phyloP scores from a whole-genome alignment of 306 rosid genomes.

The Sophora flavescens region DNA sequence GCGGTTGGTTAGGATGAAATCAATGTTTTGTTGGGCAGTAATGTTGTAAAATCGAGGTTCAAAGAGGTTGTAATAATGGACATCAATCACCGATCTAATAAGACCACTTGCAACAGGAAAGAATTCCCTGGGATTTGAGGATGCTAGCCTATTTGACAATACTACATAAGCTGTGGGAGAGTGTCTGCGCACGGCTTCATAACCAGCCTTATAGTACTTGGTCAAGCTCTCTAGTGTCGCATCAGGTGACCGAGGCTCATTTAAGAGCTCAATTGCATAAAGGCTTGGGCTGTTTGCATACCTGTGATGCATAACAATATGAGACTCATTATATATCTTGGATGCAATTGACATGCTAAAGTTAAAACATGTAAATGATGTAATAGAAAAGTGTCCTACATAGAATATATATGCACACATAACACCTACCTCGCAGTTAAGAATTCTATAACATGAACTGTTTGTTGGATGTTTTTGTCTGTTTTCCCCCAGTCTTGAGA shows the following conservation, averaged over 20 bases:
- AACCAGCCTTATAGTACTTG: conserved; percentile 72
- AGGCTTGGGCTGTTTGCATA: conserved; percentile 65
- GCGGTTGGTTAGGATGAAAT: conserved; percentile 50
- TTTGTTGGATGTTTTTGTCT: conserved; percentile 63
- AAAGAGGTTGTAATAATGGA: conserved; percentile 77
- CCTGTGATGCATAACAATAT: conserved; percentile 40
- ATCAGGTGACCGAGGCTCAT: conserved; percentile 74
- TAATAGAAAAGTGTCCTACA: not conserved
- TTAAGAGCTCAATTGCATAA: conserved; percentile 75
- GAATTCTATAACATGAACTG: conserved; percentile 74
- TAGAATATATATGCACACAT: not conserved
- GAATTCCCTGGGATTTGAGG: conserved; percentile 56
- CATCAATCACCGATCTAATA: conserved; percentile 62
- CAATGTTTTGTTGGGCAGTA: conserved; percentile 66
- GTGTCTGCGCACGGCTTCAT: conserved; percentile 67
- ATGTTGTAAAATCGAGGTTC: conserved; percentile 39
- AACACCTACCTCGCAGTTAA: conserved; percentile 65
- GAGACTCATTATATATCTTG: not conserved
- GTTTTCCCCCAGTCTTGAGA: conserved; percentile 77
- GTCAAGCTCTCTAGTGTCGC: conserved; percentile 56
- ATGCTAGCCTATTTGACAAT: conserved; percentile 65
- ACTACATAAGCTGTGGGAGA: conserved; percentile 60
- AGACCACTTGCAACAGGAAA: conserved; percentile 65
- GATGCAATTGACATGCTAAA: not conserved
- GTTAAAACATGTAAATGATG: not conserved